phyloP scores from a whole-genome alignment of 805 yeast species.

The Candida dendrica region DNA sequence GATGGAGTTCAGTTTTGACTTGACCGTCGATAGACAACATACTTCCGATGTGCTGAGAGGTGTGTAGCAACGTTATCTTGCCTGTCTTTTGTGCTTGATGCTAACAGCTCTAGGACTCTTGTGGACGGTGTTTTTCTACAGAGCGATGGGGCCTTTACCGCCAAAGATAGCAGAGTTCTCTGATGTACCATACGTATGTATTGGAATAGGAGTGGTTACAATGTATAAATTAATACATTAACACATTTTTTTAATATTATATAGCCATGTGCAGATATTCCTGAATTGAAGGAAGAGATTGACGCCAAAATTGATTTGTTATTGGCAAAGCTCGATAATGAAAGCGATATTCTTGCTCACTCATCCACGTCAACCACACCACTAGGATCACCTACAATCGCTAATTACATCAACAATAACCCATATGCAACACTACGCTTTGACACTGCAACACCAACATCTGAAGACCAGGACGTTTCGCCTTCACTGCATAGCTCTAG shows the following conservation, averaged over 20 bases:
- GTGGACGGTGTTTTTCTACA: constrained; percentile 60
- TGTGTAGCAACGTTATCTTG: too few relatives aligned
- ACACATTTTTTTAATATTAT: too few relatives aligned
- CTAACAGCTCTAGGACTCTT: constrained; percentile 36
- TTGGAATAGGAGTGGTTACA: too few relatives aligned
- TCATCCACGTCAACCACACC: constrained; percentile 7
- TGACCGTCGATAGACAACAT: constrained; percentile 45
- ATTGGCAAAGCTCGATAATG: constrained; percentile 18
- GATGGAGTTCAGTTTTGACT: constrained; percentile 41
- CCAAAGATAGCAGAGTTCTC: constrained; percentile 51
- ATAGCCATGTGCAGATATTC: constrained; percentile 38
- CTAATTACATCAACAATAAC: constrained; percentile 3
- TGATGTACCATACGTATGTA: constrained; percentile 44
- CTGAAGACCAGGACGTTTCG: constrained; percentile 9
- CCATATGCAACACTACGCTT: constrained; percentile 13
- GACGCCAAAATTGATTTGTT: constrained; percentile 28
- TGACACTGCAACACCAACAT: constrained; percentile 7
- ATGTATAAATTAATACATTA: too few relatives aligned
- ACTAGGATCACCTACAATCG: constrained; percentile 9
- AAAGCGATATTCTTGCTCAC: constrained; percentile 2
- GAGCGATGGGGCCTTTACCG: constrained; percentile 57
- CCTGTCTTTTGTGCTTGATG: constrained; percentile 1
- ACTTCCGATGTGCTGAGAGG: constrained; percentile 50
- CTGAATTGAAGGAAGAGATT: constrained; percentile 40
- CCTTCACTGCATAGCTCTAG: constrained; percentile 8